A percentile compares a stretch with the other conserved stretches of the same genome.
Evolutionary conservation across 2,329 filamentous ascomycete genomes (phyloP).

Genomic region (Macroventuria anomochaeta): DNA sequence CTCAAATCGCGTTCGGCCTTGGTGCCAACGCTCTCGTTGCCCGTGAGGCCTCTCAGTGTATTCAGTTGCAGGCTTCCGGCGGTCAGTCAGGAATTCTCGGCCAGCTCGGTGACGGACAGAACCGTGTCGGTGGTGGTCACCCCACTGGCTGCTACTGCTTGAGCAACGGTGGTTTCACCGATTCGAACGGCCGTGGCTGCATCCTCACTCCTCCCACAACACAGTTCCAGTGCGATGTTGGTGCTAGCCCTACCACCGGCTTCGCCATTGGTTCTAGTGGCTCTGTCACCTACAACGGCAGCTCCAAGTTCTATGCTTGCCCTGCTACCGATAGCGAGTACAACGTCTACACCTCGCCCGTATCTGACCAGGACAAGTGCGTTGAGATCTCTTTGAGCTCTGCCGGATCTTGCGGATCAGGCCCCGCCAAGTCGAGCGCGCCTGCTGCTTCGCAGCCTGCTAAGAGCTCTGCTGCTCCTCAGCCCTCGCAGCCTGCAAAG

Average conservation of each 20-base stretch:
- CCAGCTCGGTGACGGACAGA: slow-evolving; percentile 68
- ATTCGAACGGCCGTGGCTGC: slow-evolving; percentile 65
- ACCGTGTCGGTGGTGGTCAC: slow-evolving; percentile 61
- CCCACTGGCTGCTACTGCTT: slow-evolving; percentile 61
- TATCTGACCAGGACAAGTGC: slow-evolving; percentile 56
- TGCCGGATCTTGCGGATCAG: slow-evolving; percentile 29
- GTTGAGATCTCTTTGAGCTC: slow-evolving; percentile 55
- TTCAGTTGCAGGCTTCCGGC: slow-evolving; percentile 28
- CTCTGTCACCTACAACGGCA: slow-evolving; percentile 59
- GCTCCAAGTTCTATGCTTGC: slow-evolving; percentile 65
- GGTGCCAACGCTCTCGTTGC: slow-evolving; percentile 33
- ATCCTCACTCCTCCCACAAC: slow-evolving; percentile 66
- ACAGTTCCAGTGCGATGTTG: slow-evolving; percentile 67
- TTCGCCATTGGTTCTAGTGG: slow-evolving; percentile 64
- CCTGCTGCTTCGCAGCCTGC: slow-evolving; percentile 7
- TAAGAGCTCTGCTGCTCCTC: slow-evolving; percentile 1
- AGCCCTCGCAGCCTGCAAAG: not conserved
- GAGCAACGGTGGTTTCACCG: slow-evolving; percentile 58
- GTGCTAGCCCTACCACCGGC: slow-evolving; percentile 56
- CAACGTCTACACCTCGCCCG: slow-evolving; percentile 60
- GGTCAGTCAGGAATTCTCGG: slow-evolving; percentile 59
- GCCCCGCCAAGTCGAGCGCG: slow-evolving; percentile 22
- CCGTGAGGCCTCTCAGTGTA: slow-evolving; percentile 27
- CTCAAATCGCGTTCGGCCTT: slow-evolving; percentile 28
- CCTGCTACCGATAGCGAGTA: slow-evolving; percentile 63